phyloP scores from a whole-genome alignment of 306 rosid species.

The Ormosia semicastrata region DNA sequence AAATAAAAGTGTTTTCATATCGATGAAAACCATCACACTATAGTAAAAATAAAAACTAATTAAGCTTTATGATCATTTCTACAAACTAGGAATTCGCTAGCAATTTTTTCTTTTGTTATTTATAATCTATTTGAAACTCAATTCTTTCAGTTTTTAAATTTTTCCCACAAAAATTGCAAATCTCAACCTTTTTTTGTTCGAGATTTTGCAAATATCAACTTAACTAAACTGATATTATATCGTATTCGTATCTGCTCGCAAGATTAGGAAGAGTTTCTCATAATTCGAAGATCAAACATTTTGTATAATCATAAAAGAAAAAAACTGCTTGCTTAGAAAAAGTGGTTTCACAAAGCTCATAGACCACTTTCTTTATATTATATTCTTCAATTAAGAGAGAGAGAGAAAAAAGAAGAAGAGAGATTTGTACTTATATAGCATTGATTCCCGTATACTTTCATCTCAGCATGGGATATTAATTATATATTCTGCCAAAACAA shows the following conservation, averaged over 20 bases:
- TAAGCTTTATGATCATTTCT: neutral
- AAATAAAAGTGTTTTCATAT: too few relatives aligned
- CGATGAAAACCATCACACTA: neutral
- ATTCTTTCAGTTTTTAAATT: neutral
- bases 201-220: too few relatives aligned
- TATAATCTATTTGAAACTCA: too few relatives aligned
- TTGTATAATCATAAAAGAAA: neutral
- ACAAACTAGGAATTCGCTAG: neutral
- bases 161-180: neutral
- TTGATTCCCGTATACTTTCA: neutral
- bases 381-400: too few relatives aligned
- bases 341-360: too few relatives aligned
- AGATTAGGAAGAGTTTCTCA: neutral
- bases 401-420: too few relatives aligned
- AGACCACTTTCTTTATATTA: too few relatives aligned
- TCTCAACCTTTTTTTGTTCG: neutral
- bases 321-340: too few relatives aligned
- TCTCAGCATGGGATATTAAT: neutral
- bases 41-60: neutral
- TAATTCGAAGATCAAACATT: neutral
- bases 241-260: neutral
- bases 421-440: neutral
- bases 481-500: neutral
- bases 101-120: neutral
- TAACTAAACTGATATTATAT: neutral